Percentiles rank a stretch among this genome's conserved stretches.
Conservation (phyloP, 768 basidiomycete genomes). For the Tulasnella sp. region DNA sequence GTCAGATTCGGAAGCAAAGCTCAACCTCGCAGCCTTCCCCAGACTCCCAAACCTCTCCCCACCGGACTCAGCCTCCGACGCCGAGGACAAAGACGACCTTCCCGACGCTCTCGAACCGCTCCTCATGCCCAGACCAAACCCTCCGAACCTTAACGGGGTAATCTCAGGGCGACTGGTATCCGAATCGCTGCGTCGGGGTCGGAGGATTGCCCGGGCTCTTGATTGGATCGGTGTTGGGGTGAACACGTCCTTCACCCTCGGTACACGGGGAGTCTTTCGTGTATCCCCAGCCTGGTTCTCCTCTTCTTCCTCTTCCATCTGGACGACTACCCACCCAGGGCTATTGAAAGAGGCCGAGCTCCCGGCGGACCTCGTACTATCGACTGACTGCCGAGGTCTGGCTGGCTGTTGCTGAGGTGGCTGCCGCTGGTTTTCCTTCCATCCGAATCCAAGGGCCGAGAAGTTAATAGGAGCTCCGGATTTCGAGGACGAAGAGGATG, state of each 20-base stretch:
- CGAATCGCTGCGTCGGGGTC: slow-evolving; percentile 8
- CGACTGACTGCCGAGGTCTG: background rate
- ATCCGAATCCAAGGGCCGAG: background rate
- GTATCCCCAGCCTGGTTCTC: background rate
- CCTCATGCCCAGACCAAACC: background rate
- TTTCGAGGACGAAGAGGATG: slow-evolving; percentile 10
- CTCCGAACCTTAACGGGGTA: background rate
- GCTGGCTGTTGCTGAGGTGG: background rate
- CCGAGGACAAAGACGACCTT: background rate
- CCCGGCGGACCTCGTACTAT: background rate
- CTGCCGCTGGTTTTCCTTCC: background rate
- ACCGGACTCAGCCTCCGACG: background rate
- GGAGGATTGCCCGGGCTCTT: background rate
- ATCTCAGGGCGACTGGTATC: background rate
- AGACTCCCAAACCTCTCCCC: background rate
- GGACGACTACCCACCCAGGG: slow-evolving; percentile 13
- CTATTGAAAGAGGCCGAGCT: background rate
- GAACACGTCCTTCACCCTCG: background rate
- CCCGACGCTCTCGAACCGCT: background rate
- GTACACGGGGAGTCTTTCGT: background rate
- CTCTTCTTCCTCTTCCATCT: background rate
- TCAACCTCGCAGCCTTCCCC: background rate
- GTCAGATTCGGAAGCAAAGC: background rate
- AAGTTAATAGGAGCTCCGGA: background rate
- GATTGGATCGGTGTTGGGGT: background rate